Percentiles rank a stretch among this genome's conserved stretches.
Evolutionary conservation across 2,329 filamentous ascomycete species (phyloP).

Genomic region (Fusarium nanum): DNA sequence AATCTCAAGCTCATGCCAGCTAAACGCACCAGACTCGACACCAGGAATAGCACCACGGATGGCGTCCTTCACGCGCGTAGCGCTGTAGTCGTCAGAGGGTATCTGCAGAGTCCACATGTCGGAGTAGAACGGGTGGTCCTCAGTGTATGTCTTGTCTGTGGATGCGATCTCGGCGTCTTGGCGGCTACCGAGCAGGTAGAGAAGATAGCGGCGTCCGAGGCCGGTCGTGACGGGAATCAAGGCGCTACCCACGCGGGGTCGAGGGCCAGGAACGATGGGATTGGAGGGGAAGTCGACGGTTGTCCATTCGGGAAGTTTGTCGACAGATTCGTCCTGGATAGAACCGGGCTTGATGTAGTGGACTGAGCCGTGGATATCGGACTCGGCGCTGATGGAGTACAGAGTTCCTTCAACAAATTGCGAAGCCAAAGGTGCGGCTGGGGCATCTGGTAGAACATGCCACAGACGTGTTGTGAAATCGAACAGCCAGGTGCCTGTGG

Average conservation of each 20-base stretch:
- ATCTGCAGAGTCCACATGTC: slow-evolving; percentile 40
- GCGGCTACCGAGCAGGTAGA: slow-evolving; percentile 37
- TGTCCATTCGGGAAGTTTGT: slow-evolving; percentile 9
- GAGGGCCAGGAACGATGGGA: slow-evolving; percentile 25
- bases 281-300: slow-evolving; percentile 34
- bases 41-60: slow-evolving; percentile 27
- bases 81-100: slow-evolving; percentile 21
- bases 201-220: slow-evolving; percentile 23
- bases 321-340: slow-evolving; percentile 16
- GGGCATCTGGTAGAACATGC: slow-evolving; percentile 22
- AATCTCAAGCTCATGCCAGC: slow-evolving; percentile 40
- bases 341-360: slow-evolving; percentile 23
- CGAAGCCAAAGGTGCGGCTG: slow-evolving; percentile 9
- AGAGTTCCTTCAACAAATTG: slow-evolving; percentile 33
- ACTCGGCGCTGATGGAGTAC: slow-evolving; percentile 34
- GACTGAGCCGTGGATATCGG: slow-evolving; percentile 26
- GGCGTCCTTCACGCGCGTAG: slow-evolving; percentile 24
- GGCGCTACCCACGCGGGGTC: slow-evolving; percentile 34
- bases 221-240: slow-evolving; percentile 29
- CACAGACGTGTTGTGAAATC: slow-evolving; percentile 29
- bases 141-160: slow-evolving; percentile 10
- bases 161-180: slow-evolving; percentile 16
- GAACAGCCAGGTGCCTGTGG: slow-evolving; percentile 33
- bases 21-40: slow-evolving; percentile 27
- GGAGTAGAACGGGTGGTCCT: slow-evolving; percentile 32